Conservation (phyloP, 73 alveolate species). For the Paramecium pentaurelia region DNA sequence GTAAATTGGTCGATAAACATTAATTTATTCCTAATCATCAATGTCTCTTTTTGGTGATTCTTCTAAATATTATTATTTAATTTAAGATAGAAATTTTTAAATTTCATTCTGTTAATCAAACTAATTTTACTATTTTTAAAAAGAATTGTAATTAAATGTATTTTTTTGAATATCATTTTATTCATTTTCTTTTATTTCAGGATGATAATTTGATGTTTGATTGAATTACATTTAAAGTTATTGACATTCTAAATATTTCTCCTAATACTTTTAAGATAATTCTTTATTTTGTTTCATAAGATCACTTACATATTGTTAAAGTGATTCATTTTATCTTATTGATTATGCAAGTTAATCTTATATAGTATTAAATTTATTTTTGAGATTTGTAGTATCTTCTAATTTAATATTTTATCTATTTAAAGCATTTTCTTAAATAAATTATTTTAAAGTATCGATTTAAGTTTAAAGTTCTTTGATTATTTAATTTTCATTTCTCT, state of each 20-base stretch:
- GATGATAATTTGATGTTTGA: background rate
- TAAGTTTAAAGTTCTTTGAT: background rate
- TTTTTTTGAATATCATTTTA: background rate
- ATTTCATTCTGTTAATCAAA: conserved; percentile 29
- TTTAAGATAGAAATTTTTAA: background rate
- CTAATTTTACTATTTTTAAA: background rate
- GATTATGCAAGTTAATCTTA: background rate
- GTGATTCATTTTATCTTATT: background rate
- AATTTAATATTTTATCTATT: background rate
- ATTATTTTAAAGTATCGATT: background rate
- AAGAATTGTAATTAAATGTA: background rate
- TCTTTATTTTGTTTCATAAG: background rate
- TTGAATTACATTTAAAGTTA: background rate
- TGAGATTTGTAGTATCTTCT: background rate
- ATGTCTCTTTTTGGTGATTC: background rate
- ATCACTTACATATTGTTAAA: background rate
- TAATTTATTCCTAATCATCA: background rate
- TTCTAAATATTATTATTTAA: background rate
- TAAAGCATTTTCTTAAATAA: background rate
- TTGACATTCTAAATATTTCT: background rate
- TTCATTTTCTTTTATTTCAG: background rate
- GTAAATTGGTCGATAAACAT: background rate
- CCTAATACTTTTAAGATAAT: background rate
- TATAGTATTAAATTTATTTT: background rate
- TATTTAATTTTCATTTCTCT: background rate